Evolutionary conservation across 148 eudicot genomes (phyloP).

Genomic region (Spergularia bocconei): DNA sequence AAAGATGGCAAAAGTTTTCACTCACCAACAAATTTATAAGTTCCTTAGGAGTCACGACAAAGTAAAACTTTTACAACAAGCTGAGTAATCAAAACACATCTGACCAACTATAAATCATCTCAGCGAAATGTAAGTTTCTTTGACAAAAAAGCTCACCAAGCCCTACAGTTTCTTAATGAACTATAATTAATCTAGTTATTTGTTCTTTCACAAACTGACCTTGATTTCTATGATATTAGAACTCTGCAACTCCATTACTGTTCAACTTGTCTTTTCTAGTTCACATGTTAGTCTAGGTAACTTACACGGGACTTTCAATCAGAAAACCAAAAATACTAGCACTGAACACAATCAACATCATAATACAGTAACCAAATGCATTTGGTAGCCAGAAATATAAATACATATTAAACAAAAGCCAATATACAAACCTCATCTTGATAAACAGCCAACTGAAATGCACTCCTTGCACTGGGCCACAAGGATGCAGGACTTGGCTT

Average conservation of each 20-base stretch:
- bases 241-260: too few species aligned
- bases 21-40: too few species aligned
- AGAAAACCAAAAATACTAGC: not conserved
- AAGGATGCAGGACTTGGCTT: slow-evolving; percentile 80
- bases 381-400: not conserved
- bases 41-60: not conserved
- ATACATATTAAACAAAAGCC: not conserved
- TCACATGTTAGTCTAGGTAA: too few species aligned
- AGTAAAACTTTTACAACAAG: not conserved
- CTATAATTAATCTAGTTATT: too few species aligned
- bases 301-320: not conserved
- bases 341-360: not conserved
- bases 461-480: slow-evolving; percentile 99
- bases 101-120: too few species aligned
- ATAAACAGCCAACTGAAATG: slow-evolving; percentile 83
- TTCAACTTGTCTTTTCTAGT: too few species aligned
- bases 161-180: too few species aligned
- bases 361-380: not conserved
- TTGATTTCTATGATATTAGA: too few species aligned
- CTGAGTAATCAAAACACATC: not conserved
- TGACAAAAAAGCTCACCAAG: too few species aligned
- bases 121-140: too few species aligned
- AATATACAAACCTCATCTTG: slow-evolving; percentile 79
- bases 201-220: too few species aligned
- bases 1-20: not conserved